Percentiles rank a stretch among this genome's conserved stretches.
Conservation (phyloP, 2,329 filamentous ascomycete genomes). For the Alternaria brassicicola region DNA sequence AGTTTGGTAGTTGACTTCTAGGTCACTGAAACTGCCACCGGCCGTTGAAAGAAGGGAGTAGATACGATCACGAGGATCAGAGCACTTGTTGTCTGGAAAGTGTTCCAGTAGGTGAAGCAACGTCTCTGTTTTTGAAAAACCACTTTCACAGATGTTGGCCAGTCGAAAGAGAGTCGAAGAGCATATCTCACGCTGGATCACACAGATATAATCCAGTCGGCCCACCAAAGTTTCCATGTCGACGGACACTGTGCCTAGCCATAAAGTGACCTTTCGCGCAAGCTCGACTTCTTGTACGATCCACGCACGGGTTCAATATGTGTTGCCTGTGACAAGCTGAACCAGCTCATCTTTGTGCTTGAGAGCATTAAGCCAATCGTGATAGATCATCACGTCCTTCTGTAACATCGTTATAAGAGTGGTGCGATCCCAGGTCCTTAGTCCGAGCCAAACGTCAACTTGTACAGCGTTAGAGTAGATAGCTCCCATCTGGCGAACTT, state of each 20-base stretch:
- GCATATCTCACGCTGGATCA: too few species aligned
- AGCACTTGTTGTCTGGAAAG: constrained; percentile 3
- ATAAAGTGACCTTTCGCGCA: background rate
- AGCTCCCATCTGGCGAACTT: constrained; percentile 8
- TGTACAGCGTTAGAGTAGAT: background rate
- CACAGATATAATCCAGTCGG: too few species aligned
- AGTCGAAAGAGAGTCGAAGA: background rate
- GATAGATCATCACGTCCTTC: too few species aligned
- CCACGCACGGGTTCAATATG: constrained; percentile 9
- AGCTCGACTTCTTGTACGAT: constrained; percentile 8
- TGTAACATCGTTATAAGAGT: background rate
- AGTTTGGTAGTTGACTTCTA: constrained; percentile 2
- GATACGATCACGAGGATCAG: constrained; percentile 9
- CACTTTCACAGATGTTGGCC: background rate
- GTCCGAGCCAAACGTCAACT: background rate
- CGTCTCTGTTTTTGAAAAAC: background rate
- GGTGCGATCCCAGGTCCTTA: background rate
- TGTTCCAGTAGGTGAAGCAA: background rate
- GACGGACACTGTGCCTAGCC: background rate
- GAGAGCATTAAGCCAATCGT: background rate
- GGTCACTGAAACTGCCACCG: background rate
- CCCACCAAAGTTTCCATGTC: background rate
- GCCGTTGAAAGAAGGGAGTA: constrained; percentile 9
- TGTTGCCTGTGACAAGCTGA: background rate
- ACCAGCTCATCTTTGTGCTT: background rate